Evolutionary conservation across 805 yeast genomes (phyloP).

Genomic region (Candida nemodendra): DNA sequence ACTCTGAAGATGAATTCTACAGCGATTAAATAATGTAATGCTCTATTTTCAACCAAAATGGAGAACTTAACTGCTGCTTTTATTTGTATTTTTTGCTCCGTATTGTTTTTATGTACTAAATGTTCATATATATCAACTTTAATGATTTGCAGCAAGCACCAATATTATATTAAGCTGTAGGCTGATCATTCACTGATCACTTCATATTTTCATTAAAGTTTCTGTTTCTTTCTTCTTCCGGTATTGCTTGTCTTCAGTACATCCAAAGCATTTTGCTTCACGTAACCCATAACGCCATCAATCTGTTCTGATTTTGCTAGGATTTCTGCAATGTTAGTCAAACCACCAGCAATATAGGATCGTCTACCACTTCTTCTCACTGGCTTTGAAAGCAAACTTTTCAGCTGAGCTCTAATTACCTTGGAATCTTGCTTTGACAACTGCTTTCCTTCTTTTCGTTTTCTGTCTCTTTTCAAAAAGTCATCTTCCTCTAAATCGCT

Average conservation of each 20-base stretch:
- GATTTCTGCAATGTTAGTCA: conserved; percentile 73
- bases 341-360: conserved; percentile 78
- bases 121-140: too few species aligned
- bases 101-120: too few species aligned
- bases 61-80: too few species aligned
- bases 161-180: too few species aligned
- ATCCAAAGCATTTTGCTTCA: conserved; percentile 64
- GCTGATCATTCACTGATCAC: too few species aligned
- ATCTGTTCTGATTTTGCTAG: conserved; percentile 53
- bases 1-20: conserved; percentile 81
- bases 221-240: conserved; percentile 11
- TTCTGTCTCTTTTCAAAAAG: conserved; percentile 59
- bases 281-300: conserved; percentile 70
- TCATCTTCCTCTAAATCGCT: conserved; percentile 72
- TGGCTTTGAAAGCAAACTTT: conserved; percentile 49
- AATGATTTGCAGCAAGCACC: too few species aligned
- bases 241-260: conserved; percentile 41
- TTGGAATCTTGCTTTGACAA: conserved; percentile 50
- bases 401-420: conserved; percentile 50
- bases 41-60: too few species aligned
- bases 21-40: conserved; percentile 39
- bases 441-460: conserved; percentile 51
- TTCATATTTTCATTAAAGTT: too few species aligned
- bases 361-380: conserved; percentile 63
- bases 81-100: too few species aligned